phyloP scores from a whole-genome alignment of 2,329 filamentous ascomycete genomes.

The Botrytis galanthina region DNA sequence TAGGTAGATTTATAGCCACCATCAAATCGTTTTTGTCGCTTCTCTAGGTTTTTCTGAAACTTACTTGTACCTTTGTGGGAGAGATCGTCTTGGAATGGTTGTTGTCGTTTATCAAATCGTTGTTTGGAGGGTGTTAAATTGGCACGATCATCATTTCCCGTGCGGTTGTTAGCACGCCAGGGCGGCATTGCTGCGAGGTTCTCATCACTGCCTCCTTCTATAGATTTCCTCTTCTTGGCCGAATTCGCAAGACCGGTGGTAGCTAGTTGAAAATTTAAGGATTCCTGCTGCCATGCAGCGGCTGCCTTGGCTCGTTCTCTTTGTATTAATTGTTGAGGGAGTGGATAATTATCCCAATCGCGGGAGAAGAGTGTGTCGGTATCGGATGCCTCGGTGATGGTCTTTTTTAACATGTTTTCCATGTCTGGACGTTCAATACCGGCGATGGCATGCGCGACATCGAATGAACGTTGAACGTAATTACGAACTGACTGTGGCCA shows the following conservation, averaged over 20 bases:
- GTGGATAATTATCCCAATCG: slow-evolving; percentile 79
- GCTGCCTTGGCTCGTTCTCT: slow-evolving; percentile 59
- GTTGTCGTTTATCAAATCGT: slow-evolving; percentile 46
- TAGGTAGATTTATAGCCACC: slow-evolving; percentile 58
- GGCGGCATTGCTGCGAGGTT: slow-evolving; percentile 55
- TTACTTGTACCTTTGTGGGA: slow-evolving; percentile 67
- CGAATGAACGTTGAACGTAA: slow-evolving; percentile 89
- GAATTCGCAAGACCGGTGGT: slow-evolving; percentile 28
- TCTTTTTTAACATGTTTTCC: slow-evolving; percentile 78
- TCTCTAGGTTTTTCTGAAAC: slow-evolving; percentile 83
- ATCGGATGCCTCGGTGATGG: slow-evolving; percentile 81
- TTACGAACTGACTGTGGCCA: slow-evolving; percentile 81
- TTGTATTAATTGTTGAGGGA: slow-evolving; percentile 78
- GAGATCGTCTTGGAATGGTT: slow-evolving; percentile 47
- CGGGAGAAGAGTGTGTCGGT: slow-evolving; percentile 66
- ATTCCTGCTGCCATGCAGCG: slow-evolving; percentile 34
- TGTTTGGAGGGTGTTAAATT: slow-evolving; percentile 42
- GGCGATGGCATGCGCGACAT: slow-evolving; percentile 64
- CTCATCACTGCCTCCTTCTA: slow-evolving; percentile 55
- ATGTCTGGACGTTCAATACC: slow-evolving; percentile 67
- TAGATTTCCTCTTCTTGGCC: slow-evolving; percentile 78
- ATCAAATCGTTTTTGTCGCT: slow-evolving; percentile 85
- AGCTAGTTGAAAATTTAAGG: slow-evolving; percentile 30
- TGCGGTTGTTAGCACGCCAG: slow-evolving; percentile 65
- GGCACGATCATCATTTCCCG: slow-evolving; percentile 70